Evolutionary conservation across 2,329 filamentous ascomycete species (phyloP).

Genomic region (Triangularia verruculosa): DNA sequence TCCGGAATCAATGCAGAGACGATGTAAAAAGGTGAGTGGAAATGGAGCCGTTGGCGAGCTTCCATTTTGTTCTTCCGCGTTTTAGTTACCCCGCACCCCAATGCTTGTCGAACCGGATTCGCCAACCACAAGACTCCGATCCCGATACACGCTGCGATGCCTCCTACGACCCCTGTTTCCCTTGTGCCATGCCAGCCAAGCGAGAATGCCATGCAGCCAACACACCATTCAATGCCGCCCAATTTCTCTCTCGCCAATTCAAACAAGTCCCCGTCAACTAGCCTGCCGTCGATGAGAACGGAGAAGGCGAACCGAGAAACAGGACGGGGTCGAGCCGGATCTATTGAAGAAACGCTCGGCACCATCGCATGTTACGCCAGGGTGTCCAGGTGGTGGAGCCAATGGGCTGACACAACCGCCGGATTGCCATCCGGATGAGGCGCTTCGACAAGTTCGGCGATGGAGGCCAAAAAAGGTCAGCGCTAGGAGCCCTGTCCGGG

Average conservation of each 20-base stretch:
- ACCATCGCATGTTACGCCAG: neutral
- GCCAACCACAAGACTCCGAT: neutral
- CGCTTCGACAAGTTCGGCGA: neutral
- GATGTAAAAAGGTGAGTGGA: neutral
- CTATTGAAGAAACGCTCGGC: neutral
- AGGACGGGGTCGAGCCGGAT: neutral
- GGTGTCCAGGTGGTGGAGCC: neutral
- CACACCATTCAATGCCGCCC: neutral
- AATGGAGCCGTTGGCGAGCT: neutral
- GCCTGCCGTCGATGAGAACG: neutral
- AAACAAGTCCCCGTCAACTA: neutral
- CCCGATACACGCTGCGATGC: neutral
- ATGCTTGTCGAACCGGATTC: neutral
- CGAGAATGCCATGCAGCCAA: neutral
- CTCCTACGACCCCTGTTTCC: neutral
- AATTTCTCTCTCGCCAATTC: neutral
- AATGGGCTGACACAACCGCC: neutral
- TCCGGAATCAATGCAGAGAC: neutral
- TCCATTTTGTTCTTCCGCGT: no score
- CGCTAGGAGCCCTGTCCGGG: neutral
- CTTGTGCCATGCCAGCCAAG: neutral
- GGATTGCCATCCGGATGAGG: neutral
- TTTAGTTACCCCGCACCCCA: neutral
- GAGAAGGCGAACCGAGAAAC: no score
- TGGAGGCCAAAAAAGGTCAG: neutral